Base-by-base conservation (phyloP, 2,329 filamentous ascomycete genomes). In the Ophiocordyceps sinensis region DNA sequence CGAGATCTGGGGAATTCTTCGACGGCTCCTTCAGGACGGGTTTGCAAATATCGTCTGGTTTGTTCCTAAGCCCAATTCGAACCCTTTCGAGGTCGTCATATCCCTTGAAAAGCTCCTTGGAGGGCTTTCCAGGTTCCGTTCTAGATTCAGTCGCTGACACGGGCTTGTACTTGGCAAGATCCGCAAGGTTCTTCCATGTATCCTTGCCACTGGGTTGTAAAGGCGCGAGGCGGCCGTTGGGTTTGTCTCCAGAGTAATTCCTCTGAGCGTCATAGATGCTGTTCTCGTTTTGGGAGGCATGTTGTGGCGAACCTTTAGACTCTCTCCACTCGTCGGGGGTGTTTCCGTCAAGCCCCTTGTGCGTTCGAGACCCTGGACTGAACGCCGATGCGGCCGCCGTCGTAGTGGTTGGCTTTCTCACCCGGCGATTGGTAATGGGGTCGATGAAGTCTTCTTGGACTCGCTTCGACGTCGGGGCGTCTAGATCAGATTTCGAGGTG, bases 381-480 rank as follows among this genome's bases (percentile, higher is more conserved):
- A 26, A 30, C 4, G 15, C 26, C 4, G 32, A 17, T 15, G n/a
- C 5, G 32, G 32, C n/a, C 3, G n/a, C 32, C 9, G 14, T 14
- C 15, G 3, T 3, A 10, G 32, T 10, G 21, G 17, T 13, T 3
- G n/a, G 12, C 1, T 23, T 4, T 9, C 11, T 5, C 32, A 26
- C 31, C 44, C 66, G 73, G 29, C 71, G 66, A 45, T 77, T 77
- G 14, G 73, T 75, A 44, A 78, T 75, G 3, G 74, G 73, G 43
- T 78, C 73, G 36, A 78, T 75, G 19, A 31, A 36, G 14, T 43
- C 44, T 15, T 42, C 40, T 15, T 47, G 43, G 41, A 38, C 49
- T 44, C 32, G 45, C 39, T 36, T 47, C 38, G 14, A 64, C 63
- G 39, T 62, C 58, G 0, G 60, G 58, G 53, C 56, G 58, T 35